Conservation (phyloP, 345 rosid genomes). For the Pugionium cornutum region DNA sequence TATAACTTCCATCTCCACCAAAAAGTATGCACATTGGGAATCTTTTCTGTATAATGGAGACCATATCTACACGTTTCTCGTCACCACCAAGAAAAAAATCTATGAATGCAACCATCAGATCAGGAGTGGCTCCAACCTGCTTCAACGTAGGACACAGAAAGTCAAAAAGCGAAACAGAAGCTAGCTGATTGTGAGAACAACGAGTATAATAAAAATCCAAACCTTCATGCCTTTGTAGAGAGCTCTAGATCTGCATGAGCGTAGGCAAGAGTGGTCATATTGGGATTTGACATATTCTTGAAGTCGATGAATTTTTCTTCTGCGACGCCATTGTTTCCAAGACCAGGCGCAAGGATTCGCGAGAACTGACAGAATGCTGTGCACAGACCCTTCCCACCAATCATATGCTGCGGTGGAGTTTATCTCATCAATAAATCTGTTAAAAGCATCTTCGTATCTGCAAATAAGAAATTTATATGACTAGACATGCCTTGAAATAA, state of each 20-base stretch:
- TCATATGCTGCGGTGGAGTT: conserved; percentile 97
- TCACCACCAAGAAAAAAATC: conserved; percentile 99
- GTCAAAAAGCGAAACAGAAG: conserved; percentile 7
- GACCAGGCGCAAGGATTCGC: conserved; percentile 99
- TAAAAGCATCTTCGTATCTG: conserved; percentile 98
- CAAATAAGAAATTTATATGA: conserved; percentile 33
- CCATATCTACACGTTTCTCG: conserved; percentile 94
- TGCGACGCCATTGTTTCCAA: conserved; percentile 96
- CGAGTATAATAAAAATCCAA: conserved; percentile 23
- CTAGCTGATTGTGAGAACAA: conserved; percentile 18
- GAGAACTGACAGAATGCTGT: conserved; percentile 84
- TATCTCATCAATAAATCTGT: conserved; percentile 91
- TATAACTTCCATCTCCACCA: conserved; percentile 97
- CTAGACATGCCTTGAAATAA: conserved; percentile 9
- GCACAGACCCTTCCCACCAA: conserved; percentile 99
- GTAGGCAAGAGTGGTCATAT: conserved; percentile 97
- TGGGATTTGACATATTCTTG: conserved; percentile 96
- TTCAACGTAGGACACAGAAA: conserved; percentile 29
- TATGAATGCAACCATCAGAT: conserved; percentile 88
- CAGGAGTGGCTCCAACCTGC: conserved; percentile 97
- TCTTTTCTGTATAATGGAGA: conserved; percentile 78
- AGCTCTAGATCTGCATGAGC: conserved; percentile 98
- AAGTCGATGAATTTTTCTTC: conserved; percentile 83
- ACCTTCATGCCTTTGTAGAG: conserved; percentile 99
- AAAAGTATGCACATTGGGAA: conserved; percentile 96